Percentiles rank a stretch among this genome's conserved stretches.
phyloP scores from a whole-genome alignment of 2,329 filamentous ascomycete genomes.

The Pseudogymnoascus sp. region DNA sequence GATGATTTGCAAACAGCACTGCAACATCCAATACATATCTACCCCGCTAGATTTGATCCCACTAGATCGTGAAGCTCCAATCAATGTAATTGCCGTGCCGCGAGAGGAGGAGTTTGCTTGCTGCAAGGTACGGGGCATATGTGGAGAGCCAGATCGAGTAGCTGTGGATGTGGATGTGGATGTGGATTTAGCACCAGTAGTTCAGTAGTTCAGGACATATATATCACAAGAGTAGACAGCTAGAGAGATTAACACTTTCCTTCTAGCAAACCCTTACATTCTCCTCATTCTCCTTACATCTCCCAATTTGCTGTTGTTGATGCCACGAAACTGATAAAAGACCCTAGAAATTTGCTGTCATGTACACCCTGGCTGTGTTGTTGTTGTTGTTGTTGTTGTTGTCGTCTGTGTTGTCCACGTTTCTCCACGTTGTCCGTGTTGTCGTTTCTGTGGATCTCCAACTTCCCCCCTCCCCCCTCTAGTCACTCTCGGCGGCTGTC shows the following conservation, averaged over 20 bases:
- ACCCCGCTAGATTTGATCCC: not conserved
- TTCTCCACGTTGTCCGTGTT: not conserved
- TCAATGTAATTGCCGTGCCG: not conserved
- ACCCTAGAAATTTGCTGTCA: not conserved
- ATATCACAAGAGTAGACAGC: not conserved
- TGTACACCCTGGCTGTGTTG: slow-evolving; percentile 7
- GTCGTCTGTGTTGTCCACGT: not conserved
- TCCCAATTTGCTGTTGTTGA: not conserved
- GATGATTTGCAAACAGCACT: not conserved
- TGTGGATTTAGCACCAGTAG: not conserved
- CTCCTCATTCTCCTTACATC: not conserved
- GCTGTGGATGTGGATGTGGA: not conserved
- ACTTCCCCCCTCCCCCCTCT: not conserved
- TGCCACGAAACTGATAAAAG: not conserved
- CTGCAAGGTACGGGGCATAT: slow-evolving; percentile 5
- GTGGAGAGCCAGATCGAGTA: not conserved
- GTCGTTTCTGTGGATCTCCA: not conserved
- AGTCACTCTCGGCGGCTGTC: not conserved
- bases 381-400: not conserved
- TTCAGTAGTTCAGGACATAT: not conserved
- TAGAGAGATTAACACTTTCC: not conserved
- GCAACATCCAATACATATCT: not conserved
- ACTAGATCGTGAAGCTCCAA: not conserved
- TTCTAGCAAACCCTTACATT: not conserved
- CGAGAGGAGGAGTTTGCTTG: not conserved